Percentiles rank a stretch among this genome's conserved stretches.
phyloP scores from a whole-genome alignment of 2,329 filamentous ascomycete genomes.

The Pseudofabraea citricarpa region DNA sequence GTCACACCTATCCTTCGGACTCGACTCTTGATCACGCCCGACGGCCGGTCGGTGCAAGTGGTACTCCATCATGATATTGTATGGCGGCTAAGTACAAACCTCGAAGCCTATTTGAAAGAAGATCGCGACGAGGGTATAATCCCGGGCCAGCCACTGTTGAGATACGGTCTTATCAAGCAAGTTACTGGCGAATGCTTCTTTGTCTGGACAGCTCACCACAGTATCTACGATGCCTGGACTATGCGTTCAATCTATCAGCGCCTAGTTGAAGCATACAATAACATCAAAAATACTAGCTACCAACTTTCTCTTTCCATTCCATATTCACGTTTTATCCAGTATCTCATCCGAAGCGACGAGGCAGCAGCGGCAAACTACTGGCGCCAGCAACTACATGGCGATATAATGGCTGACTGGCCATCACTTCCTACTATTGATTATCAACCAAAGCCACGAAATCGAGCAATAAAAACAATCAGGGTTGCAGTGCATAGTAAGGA shows the following conservation, averaged over 20 bases:
- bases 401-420: conserved; percentile 4
- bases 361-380: conserved; percentile 7
- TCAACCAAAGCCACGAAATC: conserved; percentile 4
- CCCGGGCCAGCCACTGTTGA: conserved; percentile 4
- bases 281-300: neutral
- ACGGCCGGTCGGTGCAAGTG: conserved; percentile 1
- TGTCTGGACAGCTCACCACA: conserved; percentile 45
- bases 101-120: conserved; percentile 1
- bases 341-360: conserved; percentile 30
- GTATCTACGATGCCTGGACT: conserved; percentile 46
- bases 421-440: conserved; percentile 8
- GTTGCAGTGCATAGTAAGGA: conserved; percentile 22
- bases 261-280: conserved; percentile 6
- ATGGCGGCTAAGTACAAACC: conserved; percentile 1
- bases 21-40: conserved; percentile 1
- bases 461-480: neutral
- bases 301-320: neutral
- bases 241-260: conserved; percentile 18
- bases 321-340: conserved; percentile 35
- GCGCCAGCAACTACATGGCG: conserved; percentile 4
- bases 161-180: conserved; percentile 5
- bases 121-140: neutral
- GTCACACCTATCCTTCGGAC: conserved; percentile 1
- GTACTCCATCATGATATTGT: neutral
- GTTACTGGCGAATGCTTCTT: conserved; percentile 22